phyloP scores from a whole-genome alignment of 2,329 filamentous ascomycete genomes.

The Mycogone perniciosa region DNA sequence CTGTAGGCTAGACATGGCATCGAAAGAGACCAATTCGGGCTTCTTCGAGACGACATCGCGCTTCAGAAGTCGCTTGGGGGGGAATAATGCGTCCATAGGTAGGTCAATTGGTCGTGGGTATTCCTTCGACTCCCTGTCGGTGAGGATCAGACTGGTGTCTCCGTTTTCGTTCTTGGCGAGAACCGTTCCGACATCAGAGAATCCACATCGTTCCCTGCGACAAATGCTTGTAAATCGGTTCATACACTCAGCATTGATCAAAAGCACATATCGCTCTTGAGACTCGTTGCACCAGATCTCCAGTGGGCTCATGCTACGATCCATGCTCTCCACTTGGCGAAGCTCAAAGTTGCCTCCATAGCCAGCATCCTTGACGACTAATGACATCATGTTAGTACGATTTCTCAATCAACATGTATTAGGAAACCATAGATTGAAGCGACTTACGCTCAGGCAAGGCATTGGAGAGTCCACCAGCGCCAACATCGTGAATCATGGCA shows the following conservation, averaged over 20 bases:
- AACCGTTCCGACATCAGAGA: conserved; percentile 82
- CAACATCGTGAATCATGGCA: conserved; percentile 95
- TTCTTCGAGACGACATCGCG: conserved; percentile 66
- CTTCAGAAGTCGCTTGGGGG: conserved; percentile 76
- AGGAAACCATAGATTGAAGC: neutral
- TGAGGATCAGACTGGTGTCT: conserved; percentile 68
- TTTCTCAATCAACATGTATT: neutral
- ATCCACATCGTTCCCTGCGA: conserved; percentile 81
- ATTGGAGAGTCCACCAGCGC: conserved; percentile 71
- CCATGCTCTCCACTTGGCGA: conserved; percentile 86
- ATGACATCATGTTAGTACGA: neutral
- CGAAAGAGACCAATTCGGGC: conserved; percentile 62
- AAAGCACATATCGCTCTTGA: conserved; percentile 91
- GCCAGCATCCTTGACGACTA: conserved; percentile 82
- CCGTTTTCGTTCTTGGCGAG: conserved; percentile 55
- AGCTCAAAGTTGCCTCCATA: conserved; percentile 89
- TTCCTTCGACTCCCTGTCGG: conserved; percentile 69
- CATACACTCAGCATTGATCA: conserved; percentile 74
- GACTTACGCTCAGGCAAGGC: conserved; percentile 66
- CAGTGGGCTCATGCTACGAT: conserved; percentile 86
- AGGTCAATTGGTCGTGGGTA: conserved; percentile 79
- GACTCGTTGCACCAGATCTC: conserved; percentile 98
- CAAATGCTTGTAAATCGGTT: conserved; percentile 67
- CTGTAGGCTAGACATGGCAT: conserved; percentile 59
- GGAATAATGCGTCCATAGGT: conserved; percentile 83